These are phyloP conservation scores for Heritiera littoralis DNA, from an alignment of 345 rosid species.

Conservation along the genomic window DNA sequence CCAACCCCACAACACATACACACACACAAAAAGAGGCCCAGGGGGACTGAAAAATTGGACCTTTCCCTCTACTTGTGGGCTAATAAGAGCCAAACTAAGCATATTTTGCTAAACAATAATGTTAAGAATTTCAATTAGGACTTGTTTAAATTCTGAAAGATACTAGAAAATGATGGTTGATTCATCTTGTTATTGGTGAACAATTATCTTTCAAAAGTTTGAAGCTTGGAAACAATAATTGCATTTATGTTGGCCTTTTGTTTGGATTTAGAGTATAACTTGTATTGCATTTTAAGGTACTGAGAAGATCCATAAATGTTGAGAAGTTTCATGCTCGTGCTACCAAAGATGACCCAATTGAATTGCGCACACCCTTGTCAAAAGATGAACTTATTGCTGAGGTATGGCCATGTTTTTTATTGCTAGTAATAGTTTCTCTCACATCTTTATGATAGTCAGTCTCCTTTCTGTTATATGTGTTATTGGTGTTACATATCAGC, in stretches of 20 bases:
- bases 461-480: not conserved
- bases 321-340: conserved; percentile 65
- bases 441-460: not conserved
- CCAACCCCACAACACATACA: too few relatives aligned
- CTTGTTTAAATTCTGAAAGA: not conserved
- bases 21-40: not conserved
- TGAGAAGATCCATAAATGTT: conserved; percentile 59
- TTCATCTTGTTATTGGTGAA: conserved; percentile 2
- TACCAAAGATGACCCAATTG: conserved; percentile 74
- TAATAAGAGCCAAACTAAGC: not conserved
- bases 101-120: not conserved
- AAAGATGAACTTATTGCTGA: conserved; percentile 73
- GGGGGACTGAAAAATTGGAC: not conserved
- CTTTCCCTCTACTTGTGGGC: not conserved
- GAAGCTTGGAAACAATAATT: conserved; percentile 10
- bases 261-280: not conserved
- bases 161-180: conserved; percentile 6
- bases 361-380: conserved; percentile 64
- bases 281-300: conserved; percentile 40
- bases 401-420: not conserved
- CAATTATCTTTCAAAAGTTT: conserved; percentile 4
- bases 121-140: not conserved
- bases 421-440: conserved; percentile 10
- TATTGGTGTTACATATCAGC: not conserved
- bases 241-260: conserved; percentile 4